phyloP scores from a whole-genome alignment of 2,329 filamentous ascomycete genomes.

The Fusarium caatingaense region DNA sequence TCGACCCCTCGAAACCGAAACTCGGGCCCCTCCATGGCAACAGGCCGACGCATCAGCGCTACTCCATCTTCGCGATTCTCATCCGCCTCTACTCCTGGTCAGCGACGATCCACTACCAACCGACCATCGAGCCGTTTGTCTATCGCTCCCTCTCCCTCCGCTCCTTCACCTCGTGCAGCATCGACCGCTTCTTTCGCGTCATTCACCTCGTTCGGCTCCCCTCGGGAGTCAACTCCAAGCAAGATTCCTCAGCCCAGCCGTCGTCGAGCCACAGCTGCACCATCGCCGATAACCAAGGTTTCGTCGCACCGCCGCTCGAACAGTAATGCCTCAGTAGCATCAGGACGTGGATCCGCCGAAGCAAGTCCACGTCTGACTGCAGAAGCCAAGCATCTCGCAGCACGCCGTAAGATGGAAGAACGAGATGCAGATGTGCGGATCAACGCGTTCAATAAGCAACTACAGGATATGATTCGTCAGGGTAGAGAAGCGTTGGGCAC shows the following conservation, averaged over 20 bases:
- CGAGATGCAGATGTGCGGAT: constrained; percentile 83
- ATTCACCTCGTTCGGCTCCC: constrained; percentile 49
- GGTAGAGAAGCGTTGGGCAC: constrained; percentile 88
- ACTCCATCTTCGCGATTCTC: constrained; percentile 49
- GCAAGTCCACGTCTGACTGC: constrained; percentile 64
- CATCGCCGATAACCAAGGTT: constrained; percentile 31
- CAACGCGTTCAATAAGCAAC: constrained; percentile 79
- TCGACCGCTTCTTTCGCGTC: constrained; percentile 52
- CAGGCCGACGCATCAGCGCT: constrained; percentile 59
- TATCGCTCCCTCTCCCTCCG: constrained; percentile 43
- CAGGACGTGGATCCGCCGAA: constrained; percentile 47
- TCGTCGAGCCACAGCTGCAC: constrained; percentile 30
- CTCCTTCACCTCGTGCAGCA: constrained; percentile 35
- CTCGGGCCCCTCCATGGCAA: constrained; percentile 48
- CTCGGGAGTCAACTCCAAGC: constrained; percentile 54
- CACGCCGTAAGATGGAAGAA: constrained; percentile 78
- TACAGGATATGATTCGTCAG: constrained; percentile 89
- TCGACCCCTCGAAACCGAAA: constrained; percentile 50
- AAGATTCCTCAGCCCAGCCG: constrained; percentile 54
- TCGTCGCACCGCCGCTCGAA: constrained; percentile 57
- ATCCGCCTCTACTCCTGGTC: constrained; percentile 45
- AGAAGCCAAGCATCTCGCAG: constrained; percentile 80
- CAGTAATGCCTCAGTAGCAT: constrained; percentile 58
- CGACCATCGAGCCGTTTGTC: constrained; percentile 59
- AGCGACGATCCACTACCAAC: constrained; percentile 37